Evolutionary conservation across 2,329 filamentous ascomycete genomes (phyloP).

Genomic region (Colletotrichum cereale): DNA sequence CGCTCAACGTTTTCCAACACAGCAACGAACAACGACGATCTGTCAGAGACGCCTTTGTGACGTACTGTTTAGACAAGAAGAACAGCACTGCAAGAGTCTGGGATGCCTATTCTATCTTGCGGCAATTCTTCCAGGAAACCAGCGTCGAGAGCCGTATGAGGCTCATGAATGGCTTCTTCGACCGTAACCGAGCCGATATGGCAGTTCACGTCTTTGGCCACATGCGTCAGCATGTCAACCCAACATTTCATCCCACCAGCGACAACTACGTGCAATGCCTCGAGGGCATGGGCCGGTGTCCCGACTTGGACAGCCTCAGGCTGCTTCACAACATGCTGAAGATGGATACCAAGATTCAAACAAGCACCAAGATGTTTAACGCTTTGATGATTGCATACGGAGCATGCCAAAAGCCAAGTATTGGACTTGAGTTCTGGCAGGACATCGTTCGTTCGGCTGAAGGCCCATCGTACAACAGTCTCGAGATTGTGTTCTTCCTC

Average conservation of each 20-base stretch:
- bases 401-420: constrained; percentile 72
- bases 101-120: constrained; percentile 75
- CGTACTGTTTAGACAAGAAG: constrained; percentile 73
- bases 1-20: constrained; percentile 78
- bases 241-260: constrained; percentile 72
- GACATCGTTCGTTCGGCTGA: constrained; percentile 87
- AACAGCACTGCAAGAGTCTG: constrained; percentile 75
- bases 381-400: constrained; percentile 89
- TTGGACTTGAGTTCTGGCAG: constrained; percentile 84
- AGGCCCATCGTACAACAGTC: constrained; percentile 84
- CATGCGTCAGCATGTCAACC: constrained; percentile 84
- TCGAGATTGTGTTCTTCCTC: constrained; percentile 84
- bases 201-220: constrained; percentile 89
- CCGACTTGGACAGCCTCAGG: constrained; percentile 68
- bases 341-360: constrained; percentile 85
- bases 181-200: constrained; percentile 83
- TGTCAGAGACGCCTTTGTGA: constrained; percentile 75
- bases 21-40: constrained; percentile 76
- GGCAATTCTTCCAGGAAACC: constrained; percentile 75
- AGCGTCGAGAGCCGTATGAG: constrained; percentile 73
- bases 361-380: constrained; percentile 83
- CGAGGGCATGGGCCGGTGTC: constrained; percentile 75
- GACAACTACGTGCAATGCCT: constrained; percentile 85
- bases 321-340: constrained; percentile 94
- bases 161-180: constrained; percentile 87